phyloP scores from a whole-genome alignment of 768 basidiomycete genomes.

The Cystofilobasidium bisporidii region DNA sequence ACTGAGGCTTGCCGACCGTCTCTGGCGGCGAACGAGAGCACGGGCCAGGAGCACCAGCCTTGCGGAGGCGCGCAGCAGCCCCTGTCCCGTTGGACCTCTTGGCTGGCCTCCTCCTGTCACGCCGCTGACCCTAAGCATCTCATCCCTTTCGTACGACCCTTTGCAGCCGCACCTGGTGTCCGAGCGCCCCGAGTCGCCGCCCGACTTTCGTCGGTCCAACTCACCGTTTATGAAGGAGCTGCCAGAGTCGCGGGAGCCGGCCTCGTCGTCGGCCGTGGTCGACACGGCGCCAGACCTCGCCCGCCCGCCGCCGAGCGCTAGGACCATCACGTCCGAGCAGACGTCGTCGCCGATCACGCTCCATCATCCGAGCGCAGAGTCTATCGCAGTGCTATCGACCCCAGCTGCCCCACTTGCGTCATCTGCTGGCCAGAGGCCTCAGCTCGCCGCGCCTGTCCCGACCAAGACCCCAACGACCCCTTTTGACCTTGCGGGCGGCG shows the following conservation, averaged over 20 bases:
- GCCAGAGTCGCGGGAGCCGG: too few relatives aligned
- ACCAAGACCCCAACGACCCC: background rate
- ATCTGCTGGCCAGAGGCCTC: background rate
- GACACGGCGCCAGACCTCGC: background rate
- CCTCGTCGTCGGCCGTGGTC: background rate
- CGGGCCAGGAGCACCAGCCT: background rate
- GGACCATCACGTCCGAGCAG: background rate
- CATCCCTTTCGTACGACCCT: background rate
- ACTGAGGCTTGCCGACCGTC: too few relatives aligned
- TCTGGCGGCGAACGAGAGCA: too few relatives aligned
- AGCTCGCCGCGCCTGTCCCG: constrained; percentile 1
- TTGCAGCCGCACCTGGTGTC: background rate
- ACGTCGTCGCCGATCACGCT: background rate
- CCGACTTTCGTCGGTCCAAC: constrained; percentile 20
- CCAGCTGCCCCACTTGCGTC: background rate
- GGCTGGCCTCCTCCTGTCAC: background rate
- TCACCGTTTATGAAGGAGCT: constrained; percentile 20
- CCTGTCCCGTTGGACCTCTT: too few relatives aligned
- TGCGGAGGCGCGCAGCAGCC: too few relatives aligned
- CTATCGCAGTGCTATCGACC: background rate
- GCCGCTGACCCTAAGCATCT: background rate
- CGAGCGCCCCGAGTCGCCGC: background rate
- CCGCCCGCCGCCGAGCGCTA: background rate
- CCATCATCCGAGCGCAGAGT: background rate
- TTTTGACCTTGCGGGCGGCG: background rate